Base-by-base conservation (phyloP, 352 stramenopile genomes). In the Phytophthora citricola region DNA sequence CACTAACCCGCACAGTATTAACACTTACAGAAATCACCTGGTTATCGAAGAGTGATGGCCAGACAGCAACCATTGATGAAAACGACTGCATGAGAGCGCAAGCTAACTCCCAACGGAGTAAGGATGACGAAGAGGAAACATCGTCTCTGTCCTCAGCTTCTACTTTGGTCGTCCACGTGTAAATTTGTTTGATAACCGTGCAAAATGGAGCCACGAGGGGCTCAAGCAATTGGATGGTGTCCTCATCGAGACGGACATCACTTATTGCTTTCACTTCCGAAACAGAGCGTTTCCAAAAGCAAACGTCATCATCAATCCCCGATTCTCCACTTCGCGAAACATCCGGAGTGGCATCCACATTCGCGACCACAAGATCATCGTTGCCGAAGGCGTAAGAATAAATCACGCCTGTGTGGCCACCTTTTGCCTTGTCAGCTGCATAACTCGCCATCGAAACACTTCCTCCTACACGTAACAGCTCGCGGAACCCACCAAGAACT, bases 21-120 rank as follows among this genome's bases (percentile, higher is more conserved):
- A 17, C 26, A 69, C 75, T 60, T 72, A 84, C 75, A 26, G 81
- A 87, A 20, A 87, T 80, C 41, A 83, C 65, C 63, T 89, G 77
- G 46, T 89, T 90, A 51, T 91, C 78, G 24, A 91, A 79, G 14
- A 93, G 56, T 5, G 83, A 82, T 20, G 77, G 67, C 64, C 87
- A 85, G 3, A 48, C 39, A 2, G 76, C 64, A 26, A 79, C 68
- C 44, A 89, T 78, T 4, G 49, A 73, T 17, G 76, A 73, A 53
- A 90, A 86, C 12, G 85, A 77, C 24, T 79, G 73, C 38, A 93
- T 77, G 32, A 86, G 75, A n/a, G 71, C 63, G 14, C 75, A 81
- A 15, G 75, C 70, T 44, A 93, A 51, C 31, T 92, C 84, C 55
- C 76, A 79, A 36, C 68, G 69, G 22, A 83, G 47, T 38, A 81